Evolutionary conservation across 176 grass and related monocot genomes (phyloP), one percentile per base, ranked within the genome.

Genomic region (Sorghum bicolor): DNA sequence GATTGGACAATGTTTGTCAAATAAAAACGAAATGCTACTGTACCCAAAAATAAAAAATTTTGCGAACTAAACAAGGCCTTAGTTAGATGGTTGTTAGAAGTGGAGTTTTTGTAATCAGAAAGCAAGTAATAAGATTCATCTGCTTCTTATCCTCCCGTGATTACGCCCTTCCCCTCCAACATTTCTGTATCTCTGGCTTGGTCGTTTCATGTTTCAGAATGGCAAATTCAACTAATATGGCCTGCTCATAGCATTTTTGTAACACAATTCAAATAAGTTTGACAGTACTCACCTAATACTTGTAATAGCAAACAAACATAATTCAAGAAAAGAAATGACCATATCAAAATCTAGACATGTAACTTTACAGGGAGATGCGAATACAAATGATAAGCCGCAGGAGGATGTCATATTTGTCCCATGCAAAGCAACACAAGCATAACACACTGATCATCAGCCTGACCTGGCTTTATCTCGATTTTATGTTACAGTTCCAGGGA

Each of bases 221-320:
- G 53, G 53, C 20, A 57, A 57, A 57, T n/a, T 57, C 53, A 57
- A 9, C 22, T n/a, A n/a, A 9, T 57, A 57, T 10, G 2, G 2
- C 53, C 53, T 57, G 53, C 5, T 55, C 52, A 22, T 55, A 22
- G 22, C 84, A 76, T 87, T 91, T 87, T 82, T 90, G 88, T 36
- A 84, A 85, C 30, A 66, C 39, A 48, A 36, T 80, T 74, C 34
- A 67, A 58, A 67, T 20, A 12, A 80, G 28, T 30, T 37, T 58
- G n/a, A 61, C 20, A 79, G 66, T 39, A 83, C 19, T 65, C 72
- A 43, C 61, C 48, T 34, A 20, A 82, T 64, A 36, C 30, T 78
- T 63, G 24, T 48, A 22, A 45, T 32, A 40, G 31, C 16, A 85
- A 81, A 45, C 43, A 26, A 83, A 79, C 16, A 33, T 6, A 57